Evolutionary conservation across 345 rosid species (phyloP), one percentile per base, ranked within the genome.

Genomic region (Arabidopsis thaliana): DNA sequence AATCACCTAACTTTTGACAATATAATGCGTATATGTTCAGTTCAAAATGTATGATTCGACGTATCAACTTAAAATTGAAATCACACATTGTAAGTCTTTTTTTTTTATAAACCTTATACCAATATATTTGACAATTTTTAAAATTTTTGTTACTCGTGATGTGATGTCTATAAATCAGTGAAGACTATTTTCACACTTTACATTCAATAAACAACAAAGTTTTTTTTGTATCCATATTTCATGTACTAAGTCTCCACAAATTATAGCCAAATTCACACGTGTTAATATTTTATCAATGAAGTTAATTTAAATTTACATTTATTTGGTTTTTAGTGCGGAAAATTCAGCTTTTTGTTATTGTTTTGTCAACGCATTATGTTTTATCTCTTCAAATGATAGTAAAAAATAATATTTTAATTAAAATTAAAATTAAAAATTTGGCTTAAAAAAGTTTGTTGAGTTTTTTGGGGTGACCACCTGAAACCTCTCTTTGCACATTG

Each of bases 401-500:
- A 28, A 3, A 28, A 28, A 28, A 28, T 28, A 16, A 16, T 16
- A 28, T 28, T 28, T 28, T 28, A 28, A 28, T 2, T 28, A n/a
- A 13, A 46, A 12, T 42, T 3, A n/a, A 13, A 46, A 12, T 42
- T 1, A 6, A 46, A 2, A 46, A n/a, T 11, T 40, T 6, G 34
- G 6, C 12, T 60, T 37, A 5, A 59, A 20, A 59, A 59, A 60
- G 65, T 61, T 41, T 23, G 53, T 38, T 75, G 22, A 53, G 5
- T 49, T 62, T 73, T 9, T 45, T 11, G 72, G 11, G 72, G 59
- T 42, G 63, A 75, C 67, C 74, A 22, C 67, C 73, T 75, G 73
- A 75, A 75, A 67, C 62, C 63, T 67, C 86, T 67, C 62, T 74
- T 62, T 24, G 50, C 45, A 63, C 45, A 63, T 83, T 85, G 86